Conservation (phyloP, 306 rosid species). For the Rosa lucieae region DNA sequence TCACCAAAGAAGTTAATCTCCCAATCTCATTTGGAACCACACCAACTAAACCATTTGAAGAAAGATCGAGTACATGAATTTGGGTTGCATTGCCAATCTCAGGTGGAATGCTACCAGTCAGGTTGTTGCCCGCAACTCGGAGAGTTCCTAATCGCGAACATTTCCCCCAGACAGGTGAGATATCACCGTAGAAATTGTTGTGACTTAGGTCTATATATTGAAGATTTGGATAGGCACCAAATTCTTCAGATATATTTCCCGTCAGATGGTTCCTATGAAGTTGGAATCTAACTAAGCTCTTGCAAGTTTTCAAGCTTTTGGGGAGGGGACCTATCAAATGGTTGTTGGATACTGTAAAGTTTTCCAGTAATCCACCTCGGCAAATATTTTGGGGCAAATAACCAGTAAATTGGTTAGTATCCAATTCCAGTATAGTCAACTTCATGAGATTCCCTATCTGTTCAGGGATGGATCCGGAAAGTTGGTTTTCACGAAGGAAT, state of each 20-base stretch:
- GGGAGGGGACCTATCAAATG: slow-evolving; percentile 24
- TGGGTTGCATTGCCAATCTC: slow-evolving; percentile 24
- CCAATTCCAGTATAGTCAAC: background rate
- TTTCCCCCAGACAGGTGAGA: slow-evolving; percentile 24
- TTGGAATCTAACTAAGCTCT: slow-evolving; percentile 22
- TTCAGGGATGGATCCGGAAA: background rate
- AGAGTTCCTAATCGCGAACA: slow-evolving; percentile 28
- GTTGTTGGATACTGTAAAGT: slow-evolving; percentile 28
- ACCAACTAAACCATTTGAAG: slow-evolving; percentile 27
- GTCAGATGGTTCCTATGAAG: slow-evolving; percentile 28
- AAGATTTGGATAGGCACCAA: slow-evolving; percentile 29
- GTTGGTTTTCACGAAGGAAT: background rate
- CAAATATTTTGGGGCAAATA: slow-evolving; percentile 13
- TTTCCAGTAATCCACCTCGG: slow-evolving; percentile 3
- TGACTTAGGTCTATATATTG: slow-evolving; percentile 29
- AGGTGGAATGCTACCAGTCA: slow-evolving; percentile 27
- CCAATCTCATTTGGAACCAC: slow-evolving; percentile 10
- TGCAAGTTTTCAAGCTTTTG: slow-evolving; percentile 25
- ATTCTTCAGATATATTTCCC: slow-evolving; percentile 37
- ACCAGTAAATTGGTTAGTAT: slow-evolving; percentile 30
- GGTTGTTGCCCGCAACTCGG: slow-evolving; percentile 27
- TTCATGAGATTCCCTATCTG: background rate
- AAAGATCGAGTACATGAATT: slow-evolving; percentile 5
- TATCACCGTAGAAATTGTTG: slow-evolving; percentile 28
- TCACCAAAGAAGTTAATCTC: background rate